These are phyloP conservation scores for Acanthamoeba healyi DNA, from an alignment of 208 protist species.

Conservation along the genomic window DNA sequence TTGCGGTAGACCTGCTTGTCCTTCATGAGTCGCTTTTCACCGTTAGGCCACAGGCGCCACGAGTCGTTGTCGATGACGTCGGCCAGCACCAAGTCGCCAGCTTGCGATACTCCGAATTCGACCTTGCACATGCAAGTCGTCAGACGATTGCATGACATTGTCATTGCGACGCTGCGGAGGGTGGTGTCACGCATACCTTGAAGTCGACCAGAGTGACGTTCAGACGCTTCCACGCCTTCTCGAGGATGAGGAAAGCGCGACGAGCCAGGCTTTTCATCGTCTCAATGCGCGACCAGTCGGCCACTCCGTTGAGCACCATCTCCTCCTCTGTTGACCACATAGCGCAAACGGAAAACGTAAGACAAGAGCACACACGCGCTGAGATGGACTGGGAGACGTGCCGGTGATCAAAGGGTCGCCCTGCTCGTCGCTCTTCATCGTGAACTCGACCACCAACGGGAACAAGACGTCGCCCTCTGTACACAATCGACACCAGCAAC, in stretches of 20 bases:
- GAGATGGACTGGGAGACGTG: not conserved
- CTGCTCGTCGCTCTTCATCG: slow-evolving; percentile 63
- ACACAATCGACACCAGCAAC: slow-evolving; percentile 63
- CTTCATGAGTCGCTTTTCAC: slow-evolving; percentile 76
- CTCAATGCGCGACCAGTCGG: slow-evolving; percentile 38
- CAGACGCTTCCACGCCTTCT: slow-evolving; percentile 79
- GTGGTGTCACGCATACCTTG: slow-evolving; percentile 64
- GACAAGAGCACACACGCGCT: not conserved
- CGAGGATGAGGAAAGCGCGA: slow-evolving; percentile 79
- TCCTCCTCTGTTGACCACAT: slow-evolving; percentile 60
- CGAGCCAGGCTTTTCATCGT: slow-evolving; percentile 75
- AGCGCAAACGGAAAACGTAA: not conserved
- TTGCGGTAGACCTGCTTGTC: slow-evolving; percentile 67
- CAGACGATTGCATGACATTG: not conserved
- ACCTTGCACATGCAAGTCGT: too few species aligned
- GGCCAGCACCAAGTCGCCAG: slow-evolving; percentile 76
- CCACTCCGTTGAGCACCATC: slow-evolving; percentile 76
- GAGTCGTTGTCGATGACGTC: slow-evolving; percentile 85
- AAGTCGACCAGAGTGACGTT: slow-evolving; percentile 81
- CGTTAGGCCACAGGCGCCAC: slow-evolving; percentile 81
- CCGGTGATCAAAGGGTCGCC: slow-evolving; percentile 16
- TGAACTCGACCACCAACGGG: slow-evolving; percentile 63
- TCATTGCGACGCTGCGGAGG: too few species aligned
- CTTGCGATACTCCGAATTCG: slow-evolving; percentile 78
- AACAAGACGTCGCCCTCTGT: slow-evolving; percentile 41